These are phyloP conservation scores for Exserohilum rostratum DNA, from an alignment of 2,329 filamentous ascomycete species.

Conservation along the genomic window DNA sequence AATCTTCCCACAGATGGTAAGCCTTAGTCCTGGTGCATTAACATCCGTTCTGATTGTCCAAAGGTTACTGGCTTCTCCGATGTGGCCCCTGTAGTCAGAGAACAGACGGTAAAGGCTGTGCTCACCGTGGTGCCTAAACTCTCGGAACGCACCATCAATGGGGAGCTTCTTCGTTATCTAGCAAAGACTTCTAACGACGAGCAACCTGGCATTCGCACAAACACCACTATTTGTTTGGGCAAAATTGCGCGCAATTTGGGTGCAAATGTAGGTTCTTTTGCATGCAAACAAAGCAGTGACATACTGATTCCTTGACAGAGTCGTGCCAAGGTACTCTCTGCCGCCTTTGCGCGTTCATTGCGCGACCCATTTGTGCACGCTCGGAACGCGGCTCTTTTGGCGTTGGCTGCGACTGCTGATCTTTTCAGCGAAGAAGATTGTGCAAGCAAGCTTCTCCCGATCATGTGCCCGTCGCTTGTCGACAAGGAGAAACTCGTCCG, in stretches of 20 bases:
- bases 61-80: conserved; percentile 97
- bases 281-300: neutral
- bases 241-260: conserved; percentile 94
- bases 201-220: conserved; percentile 94
- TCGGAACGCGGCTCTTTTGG: conserved; percentile 85
- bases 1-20: conserved; percentile 91
- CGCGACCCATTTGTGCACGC: conserved; percentile 95
- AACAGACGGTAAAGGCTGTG: conserved; percentile 95
- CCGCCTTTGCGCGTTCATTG: conserved; percentile 87
- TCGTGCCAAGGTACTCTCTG: conserved; percentile 86
- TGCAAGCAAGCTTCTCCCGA: conserved; percentile 80
- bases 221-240: conserved; percentile 95
- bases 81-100: conserved; percentile 84
- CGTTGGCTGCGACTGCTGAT: conserved; percentile 82
- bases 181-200: conserved; percentile 98
- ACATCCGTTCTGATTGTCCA: conserved; percentile 31
- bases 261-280: conserved; percentile 53
- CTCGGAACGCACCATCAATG: conserved; percentile 90
- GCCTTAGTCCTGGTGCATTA: neutral
- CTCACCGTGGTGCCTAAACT: conserved; percentile 86
- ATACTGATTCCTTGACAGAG: conserved; percentile 57
- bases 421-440: conserved; percentile 90
- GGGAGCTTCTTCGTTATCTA: conserved; percentile 85
- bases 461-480: conserved; percentile 80
- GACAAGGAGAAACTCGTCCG: conserved; percentile 96